A percentile compares a stretch with the other conserved stretches of the same genome.
phyloP scores from a whole-genome alignment of 2,329 filamentous ascomycete species.

The Juglanconis oblonga region DNA sequence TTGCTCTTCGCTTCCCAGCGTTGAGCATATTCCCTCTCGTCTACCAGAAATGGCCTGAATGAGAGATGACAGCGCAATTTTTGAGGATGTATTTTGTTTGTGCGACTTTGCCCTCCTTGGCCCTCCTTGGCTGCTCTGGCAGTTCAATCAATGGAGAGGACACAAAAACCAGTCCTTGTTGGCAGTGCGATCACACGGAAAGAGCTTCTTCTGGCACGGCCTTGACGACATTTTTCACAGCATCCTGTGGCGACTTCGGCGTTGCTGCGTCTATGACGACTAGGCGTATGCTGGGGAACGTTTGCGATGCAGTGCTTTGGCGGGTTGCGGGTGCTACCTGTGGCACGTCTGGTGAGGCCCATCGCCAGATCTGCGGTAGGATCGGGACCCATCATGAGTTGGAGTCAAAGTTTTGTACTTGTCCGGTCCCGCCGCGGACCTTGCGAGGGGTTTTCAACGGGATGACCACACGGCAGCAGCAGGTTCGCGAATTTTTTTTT shows the following conservation, averaged over 20 bases:
- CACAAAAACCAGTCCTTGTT: constrained; percentile 93
- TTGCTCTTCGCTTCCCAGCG: constrained; percentile 28
- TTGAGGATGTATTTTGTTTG: constrained; percentile 96
- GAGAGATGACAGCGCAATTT: constrained; percentile 72
- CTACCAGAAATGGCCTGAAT: constrained; percentile 35
- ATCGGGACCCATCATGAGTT: constrained; percentile 84
- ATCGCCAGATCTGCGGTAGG: constrained; percentile 2
- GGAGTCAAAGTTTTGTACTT: constrained; percentile 93
- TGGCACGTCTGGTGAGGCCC: constrained; percentile 2
- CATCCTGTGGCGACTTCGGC: constrained; percentile 28
- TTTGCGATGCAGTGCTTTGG: constrained; percentile 4
- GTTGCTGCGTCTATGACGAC: constrained; percentile 23
- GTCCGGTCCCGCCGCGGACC: constrained; percentile 51
- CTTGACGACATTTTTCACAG: constrained; percentile 21
- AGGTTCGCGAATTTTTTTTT: constrained; percentile 19
- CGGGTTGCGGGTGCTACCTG: constrained; percentile 4
- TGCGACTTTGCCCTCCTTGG: constrained; percentile 63
- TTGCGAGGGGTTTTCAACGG: constrained; percentile 22
- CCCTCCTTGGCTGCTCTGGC: constrained; percentile 25
- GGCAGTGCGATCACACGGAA: constrained; percentile 81
- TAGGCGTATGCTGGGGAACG: constrained; percentile 17
- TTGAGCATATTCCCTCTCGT: constrained; percentile 39
- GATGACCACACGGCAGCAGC: constrained; percentile 5
- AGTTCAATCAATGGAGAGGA: constrained; percentile 59
- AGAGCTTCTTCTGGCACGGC: constrained; percentile 41